phyloP scores from a whole-genome alignment of 805 yeast genomes.

The Myxozyma melibiosi region DNA sequence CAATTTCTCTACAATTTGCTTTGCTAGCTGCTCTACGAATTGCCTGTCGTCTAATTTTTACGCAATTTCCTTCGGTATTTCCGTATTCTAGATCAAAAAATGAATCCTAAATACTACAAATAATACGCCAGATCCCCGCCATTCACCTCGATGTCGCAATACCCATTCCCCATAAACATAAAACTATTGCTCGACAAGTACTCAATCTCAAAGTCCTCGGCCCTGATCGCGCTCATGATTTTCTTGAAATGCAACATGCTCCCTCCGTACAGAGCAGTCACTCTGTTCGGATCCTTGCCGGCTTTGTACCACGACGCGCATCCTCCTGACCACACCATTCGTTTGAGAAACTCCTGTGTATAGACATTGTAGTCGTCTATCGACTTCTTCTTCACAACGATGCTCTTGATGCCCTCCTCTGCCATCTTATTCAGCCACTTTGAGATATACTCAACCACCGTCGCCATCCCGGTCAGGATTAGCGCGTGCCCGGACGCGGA shows the following conservation, averaged over 20 bases:
- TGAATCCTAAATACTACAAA: neutral
- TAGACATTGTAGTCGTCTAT: conserved; percentile 13
- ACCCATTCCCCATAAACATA: conserved; percentile 23
- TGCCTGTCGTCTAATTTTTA: too few species aligned
- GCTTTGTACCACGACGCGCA: conserved; percentile 27
- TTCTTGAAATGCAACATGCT: conserved; percentile 21
- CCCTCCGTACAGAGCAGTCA: conserved; percentile 30
- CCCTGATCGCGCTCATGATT: conserved; percentile 24
- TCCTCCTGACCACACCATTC: conserved; percentile 18
- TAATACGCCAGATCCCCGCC: conserved; percentile 17
- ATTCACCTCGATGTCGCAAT: conserved; percentile 9
- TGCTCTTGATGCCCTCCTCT: conserved; percentile 14
- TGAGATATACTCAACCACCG: conserved; percentile 16
- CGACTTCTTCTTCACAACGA: conserved; percentile 17
- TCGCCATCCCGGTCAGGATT: conserved; percentile 20
- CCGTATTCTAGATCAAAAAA: neutral
- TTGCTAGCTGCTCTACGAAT: too few species aligned
- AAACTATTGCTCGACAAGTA: conserved; percentile 13
- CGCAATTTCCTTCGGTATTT: too few species aligned
- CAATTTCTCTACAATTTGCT: too few species aligned
- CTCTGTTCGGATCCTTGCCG: conserved; percentile 15
- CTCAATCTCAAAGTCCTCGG: conserved; percentile 27
- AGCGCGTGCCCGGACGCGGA: conserved; percentile 24
- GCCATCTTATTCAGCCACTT: conserved; percentile 23
- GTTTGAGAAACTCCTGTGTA: conserved; percentile 18